Evolutionary conservation across 2,329 filamentous ascomycete genomes (phyloP), one percentile per base, ranked within the genome.

Genomic region (Aureobasidium sp.): DNA sequence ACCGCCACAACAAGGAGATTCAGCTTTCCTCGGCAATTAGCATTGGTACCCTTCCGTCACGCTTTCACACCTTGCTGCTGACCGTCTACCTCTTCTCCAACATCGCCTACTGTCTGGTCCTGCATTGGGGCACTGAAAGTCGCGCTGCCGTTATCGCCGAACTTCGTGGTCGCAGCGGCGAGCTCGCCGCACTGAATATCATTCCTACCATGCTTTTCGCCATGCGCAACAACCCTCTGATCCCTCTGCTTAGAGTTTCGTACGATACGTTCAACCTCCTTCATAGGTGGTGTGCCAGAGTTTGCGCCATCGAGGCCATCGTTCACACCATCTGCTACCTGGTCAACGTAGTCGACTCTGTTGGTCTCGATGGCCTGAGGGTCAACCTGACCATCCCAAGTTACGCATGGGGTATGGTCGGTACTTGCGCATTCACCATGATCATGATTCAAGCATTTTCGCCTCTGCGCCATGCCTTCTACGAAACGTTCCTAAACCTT

Each of bases 201-300:
- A 85, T 99, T 36, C 92, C 94, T 5, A 85, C 97, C 34, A 83
- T 97, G 69, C 84, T 97, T 66, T 84, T 97, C 63, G 92, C 92
- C 13, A 87, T 91, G 39, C 88, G 94, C 72, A 97, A 97, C 79
- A 99, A 97, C 77, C 90, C 91, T 9, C 80, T 97, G 53, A 97
- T 97, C 71, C 75, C 80, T 3, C 74, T 95, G 37, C 82, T 97
- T 63, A 85, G 88, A 69, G 88, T 97, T 73, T 93, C 90, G 74
- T 99, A 97, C 77, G 94, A 97, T 74, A 96, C 92, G 0, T 97
- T 95, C 81, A 97, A 97, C 73, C 85, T 94, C 9, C 78, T 94
- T 56, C 90, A 95, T 74, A 84, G 90, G 66, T 95, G 90, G 89
- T 83, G 90, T 65, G 90, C 89, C 32, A 84, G 90, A 29, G 84